phyloP scores from a whole-genome alignment of 352 stramenopile species.

The Phytopythium boreale region DNA sequence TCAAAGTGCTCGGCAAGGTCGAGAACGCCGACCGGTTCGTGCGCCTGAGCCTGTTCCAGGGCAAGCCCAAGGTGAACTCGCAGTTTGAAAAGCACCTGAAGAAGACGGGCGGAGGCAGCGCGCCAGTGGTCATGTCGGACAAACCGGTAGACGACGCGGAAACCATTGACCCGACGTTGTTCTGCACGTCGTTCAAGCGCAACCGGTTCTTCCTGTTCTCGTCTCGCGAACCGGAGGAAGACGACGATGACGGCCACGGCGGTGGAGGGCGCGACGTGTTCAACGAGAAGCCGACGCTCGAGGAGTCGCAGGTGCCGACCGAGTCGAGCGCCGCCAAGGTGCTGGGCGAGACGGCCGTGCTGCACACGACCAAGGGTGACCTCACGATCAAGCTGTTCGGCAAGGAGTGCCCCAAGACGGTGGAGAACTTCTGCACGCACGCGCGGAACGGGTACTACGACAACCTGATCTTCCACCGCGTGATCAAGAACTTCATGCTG shows the following conservation, averaged over 20 bases:
- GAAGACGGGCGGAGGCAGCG: conserved; percentile 41
- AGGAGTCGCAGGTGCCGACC: conserved; percentile 88
- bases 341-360: conserved; percentile 76
- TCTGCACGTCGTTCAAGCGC: conserved; percentile 87
- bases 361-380: conserved; percentile 99
- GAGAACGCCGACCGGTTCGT: conserved; percentile 97
- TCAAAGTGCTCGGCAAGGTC: conserved; percentile 91
- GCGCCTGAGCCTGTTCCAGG: conserved; percentile 92
- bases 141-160: conserved; percentile 20
- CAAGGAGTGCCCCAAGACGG: conserved; percentile 92
- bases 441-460: conserved; percentile 98
- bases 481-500: conserved; percentile 99
- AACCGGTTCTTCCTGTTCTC: conserved; percentile 98
- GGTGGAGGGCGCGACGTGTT: conserved; percentile 92
- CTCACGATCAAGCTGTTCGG: conserved; percentile 97
- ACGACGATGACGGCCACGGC: conserved; percentile 43
- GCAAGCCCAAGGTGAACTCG: conserved; percentile 94
- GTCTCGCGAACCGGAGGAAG: conserved; percentile 89
- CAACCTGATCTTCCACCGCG: conserved; percentile 98
- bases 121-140: conserved; percentile 61
- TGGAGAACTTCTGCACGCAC: conserved; percentile 99
- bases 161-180: conserved; percentile 81
- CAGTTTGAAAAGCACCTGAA: conserved; percentile 91
- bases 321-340: conserved; percentile 66
- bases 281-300: conserved; percentile 96